Evolutionary conservation across 2,329 filamentous ascomycete species (phyloP), one percentile per base, ranked within the genome.

Genomic region (Paecilomyces sp.): DNA sequence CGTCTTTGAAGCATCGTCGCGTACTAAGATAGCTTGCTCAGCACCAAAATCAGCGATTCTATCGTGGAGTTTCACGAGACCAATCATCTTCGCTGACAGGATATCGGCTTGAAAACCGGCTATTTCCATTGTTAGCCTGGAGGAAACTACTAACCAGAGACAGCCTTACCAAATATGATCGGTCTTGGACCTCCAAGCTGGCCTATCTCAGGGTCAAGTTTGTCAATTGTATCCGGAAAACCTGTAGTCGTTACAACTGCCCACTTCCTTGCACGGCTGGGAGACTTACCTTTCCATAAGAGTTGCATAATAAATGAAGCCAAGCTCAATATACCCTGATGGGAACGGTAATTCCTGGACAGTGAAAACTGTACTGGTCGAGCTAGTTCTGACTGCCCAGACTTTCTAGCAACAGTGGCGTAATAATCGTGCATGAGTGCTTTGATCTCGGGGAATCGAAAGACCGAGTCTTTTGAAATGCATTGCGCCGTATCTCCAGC

Each of bases 401-500:
- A 55, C 24, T 62, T 51, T 47, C 51, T 31, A 56, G 62, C 58
- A 50, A 56, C 50, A 50, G 54, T 25, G 4, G 63, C 58, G 58
- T 70, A 72, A 47, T 70, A 64, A 11, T 70, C 60, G 36, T 65
- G 68, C 31, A 74, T 71, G 11, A 71, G 52, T 4, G 62, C 63
- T 58, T 72, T 73, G 7, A 72, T 57, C 52, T 74, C 71, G 7
- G 66, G 62, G 41, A 74, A 73, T 0, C 71, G 64, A 36, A 74
- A 74, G 1, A 65, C 70, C 1, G 71, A 71, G 54, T 74, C 71
- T 34, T 70, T 68, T 1, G 71, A 72, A 30, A 74, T 73, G 15
- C 67, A 70, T 60, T 74, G 71, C 0, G 71, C 71, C 1, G 71
- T 73, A 57, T 74, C 71, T 1, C 71, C 71, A 25, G 70, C 63